Evolutionary conservation across 495 filamentous ascomycete species (phyloP), one percentile per base, ranked within the genome.

Genomic region (Thozetella sp.): DNA sequence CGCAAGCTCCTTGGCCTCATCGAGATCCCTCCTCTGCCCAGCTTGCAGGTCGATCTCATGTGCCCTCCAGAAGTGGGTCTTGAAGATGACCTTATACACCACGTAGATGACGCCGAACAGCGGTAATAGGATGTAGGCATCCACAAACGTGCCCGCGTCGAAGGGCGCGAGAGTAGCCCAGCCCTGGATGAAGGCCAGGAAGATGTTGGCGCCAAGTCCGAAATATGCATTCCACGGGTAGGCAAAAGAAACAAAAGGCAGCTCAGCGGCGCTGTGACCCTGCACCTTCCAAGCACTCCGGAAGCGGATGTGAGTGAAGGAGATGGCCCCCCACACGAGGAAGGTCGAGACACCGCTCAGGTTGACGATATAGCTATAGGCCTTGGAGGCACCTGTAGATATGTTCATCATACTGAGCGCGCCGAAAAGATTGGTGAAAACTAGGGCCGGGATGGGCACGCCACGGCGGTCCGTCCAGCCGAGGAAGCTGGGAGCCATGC

Each of bases 381-480:
- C 83, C 56, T 77, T 77, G 4, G 82, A 80, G 0, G 86, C 88
- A 48, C 83, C 80, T 1, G 82, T 82, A 9, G 79, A 83, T 53
- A 89, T 68, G 52, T 84, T 86, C 69, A 91, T 73, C 68, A 91
- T 87, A 0, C 86, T 83, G n/a, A 91, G 78, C 51, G 86, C 86
- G 22, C 86, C 88, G 59, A 85, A 87, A 19, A 83, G 60, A 63
- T 90, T 90, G 13, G 86, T 82, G 57, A 89, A 74, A 10, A 88
- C 62, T 45, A 91, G 74, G 2, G 87, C 86, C 0, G 78, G 79
- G 69, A 86, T 83, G 1, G 89, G 89, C 2, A 91, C 88, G 40
- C 88, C 88, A 12, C 82, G 78, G 26, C 74, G 78, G 67, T 90
- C 82, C 15, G 86, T 86, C 56, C 78, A 82, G 27, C 85, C 86